Evolutionary conservation across 2,329 filamentous ascomycete species (phyloP).

Genomic region (Colletotrichum spaethianum): DNA sequence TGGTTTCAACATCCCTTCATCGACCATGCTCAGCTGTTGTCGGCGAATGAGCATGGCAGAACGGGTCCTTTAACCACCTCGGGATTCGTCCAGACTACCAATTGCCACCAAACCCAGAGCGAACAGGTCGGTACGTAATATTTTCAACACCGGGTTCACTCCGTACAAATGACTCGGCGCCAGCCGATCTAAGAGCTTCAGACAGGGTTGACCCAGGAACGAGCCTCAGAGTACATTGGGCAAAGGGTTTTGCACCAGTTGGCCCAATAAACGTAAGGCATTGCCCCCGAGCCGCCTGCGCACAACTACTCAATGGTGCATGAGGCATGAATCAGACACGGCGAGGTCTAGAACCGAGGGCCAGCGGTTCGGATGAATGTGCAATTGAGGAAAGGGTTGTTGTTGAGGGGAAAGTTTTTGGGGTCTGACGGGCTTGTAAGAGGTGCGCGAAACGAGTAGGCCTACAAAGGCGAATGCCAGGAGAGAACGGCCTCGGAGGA

Average conservation of each 20-base stretch:
- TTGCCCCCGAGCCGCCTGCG: slow-evolving; percentile 14
- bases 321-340: slow-evolving; percentile 33
- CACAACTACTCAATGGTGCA: slow-evolving; percentile 15
- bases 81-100: slow-evolving; percentile 3
- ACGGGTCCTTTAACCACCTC: slow-evolving; percentile 1
- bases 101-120: background rate
- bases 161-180: slow-evolving; percentile 36
- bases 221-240: slow-evolving; percentile 5
- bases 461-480: slow-evolving; percentile 6
- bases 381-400: slow-evolving; percentile 14
- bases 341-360: slow-evolving; percentile 10
- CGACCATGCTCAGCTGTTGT: slow-evolving; percentile 2
- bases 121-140: slow-evolving; percentile 21
- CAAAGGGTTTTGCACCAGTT: background rate
- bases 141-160: slow-evolving; percentile 25
- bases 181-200: slow-evolving; percentile 26
- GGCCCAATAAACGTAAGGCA: slow-evolving; percentile 15
- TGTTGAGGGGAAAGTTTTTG: background rate
- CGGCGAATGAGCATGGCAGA: slow-evolving; percentile 8
- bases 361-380: slow-evolving; percentile 34
- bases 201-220: slow-evolving; percentile 35
- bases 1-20: slow-evolving; percentile 8
- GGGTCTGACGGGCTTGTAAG: slow-evolving; percentile 1
- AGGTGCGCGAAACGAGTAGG: slow-evolving; percentile 15
- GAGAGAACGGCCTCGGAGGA: slow-evolving; percentile 14